Base-by-base conservation (phyloP, 495 filamentous ascomycete genomes). In the Xylaria curta region DNA sequence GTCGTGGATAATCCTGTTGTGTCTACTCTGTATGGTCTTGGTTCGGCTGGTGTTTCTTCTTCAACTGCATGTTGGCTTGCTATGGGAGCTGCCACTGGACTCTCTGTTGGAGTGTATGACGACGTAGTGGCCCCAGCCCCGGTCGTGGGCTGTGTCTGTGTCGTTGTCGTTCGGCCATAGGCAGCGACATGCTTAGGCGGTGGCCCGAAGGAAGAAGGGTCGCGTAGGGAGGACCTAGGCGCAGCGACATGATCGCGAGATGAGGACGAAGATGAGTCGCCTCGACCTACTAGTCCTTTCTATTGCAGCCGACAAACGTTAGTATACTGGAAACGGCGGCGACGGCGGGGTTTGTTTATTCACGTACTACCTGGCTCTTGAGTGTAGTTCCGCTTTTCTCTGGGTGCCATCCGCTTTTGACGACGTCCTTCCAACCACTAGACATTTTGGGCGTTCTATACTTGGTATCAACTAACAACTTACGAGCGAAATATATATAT, bases 181-280 rank as follows among this genome's bases (percentile, higher is more conserved):
- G 60, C 36, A 12, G 69, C 74, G n/a, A 75, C 56, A 6, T 73
- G 83, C 73, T 91, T 97, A 4, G 95, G 95, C 26, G 95, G 95
- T 44, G 95, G 93, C 3, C 88, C 94, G 79, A 99, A 98, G 15
- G 90, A 87, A 0, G 89, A 78, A 2, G 96, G 95, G 79, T 99
- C 96, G 76, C 91, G 91, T 24, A 99, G 85, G 2, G 91, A 85
- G 4, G 90, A 87, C n/a, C 97, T 79, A 2, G 96, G 95, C 6
- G 85, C 83, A 21, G 93, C 89, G 73, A 87, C 82, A 76, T 91
- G 82, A 6, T 66, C 67, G 31, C 44, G 44, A 13, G 67, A 15
- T 21, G 72, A 62, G n/a, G 70, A 66, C 28, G 72, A 62, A 17
- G 71, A 68, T 7, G 76, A 75, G 47, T 83, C 83, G 60, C 80